A percentile compares a stretch with the other conserved stretches of the same genome.
phyloP scores from a whole-genome alignment of 1,139 yeast species.

The Taphrina pruni region DNA sequence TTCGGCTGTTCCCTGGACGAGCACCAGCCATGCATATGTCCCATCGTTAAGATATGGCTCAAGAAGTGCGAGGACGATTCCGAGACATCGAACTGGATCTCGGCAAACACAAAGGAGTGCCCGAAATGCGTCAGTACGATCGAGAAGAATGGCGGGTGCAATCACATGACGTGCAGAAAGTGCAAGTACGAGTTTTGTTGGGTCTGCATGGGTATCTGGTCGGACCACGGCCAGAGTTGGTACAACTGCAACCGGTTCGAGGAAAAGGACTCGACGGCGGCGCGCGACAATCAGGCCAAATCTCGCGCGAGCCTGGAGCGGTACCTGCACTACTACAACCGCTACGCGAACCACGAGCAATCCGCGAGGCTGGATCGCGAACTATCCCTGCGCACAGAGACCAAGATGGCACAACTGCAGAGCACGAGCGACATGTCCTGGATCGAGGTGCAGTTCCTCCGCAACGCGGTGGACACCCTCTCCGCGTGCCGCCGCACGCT shows the following conservation, averaged over 20 bases:
- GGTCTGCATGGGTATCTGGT: conserved; percentile 86
- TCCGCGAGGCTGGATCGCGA: conserved; percentile 76
- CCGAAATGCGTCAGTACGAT: conserved; percentile 58
- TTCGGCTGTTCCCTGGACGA: conserved; percentile 69
- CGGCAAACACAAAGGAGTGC: conserved; percentile 85
- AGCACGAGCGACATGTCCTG: conserved; percentile 72
- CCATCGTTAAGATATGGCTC: conserved; percentile 72
- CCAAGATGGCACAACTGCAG: conserved; percentile 69
- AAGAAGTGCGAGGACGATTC: conserved; percentile 83
- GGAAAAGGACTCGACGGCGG: conserved; percentile 54
- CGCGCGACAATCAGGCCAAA: conserved; percentile 52
- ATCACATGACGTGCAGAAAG: conserved; percentile 87
- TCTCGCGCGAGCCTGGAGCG: conserved; percentile 60
- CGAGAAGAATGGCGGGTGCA: conserved; percentile 56
- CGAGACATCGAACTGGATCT: conserved; percentile 87
- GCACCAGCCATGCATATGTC: conserved; percentile 85
- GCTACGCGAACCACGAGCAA: conserved; percentile 76
- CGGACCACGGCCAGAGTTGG: conserved; percentile 66
- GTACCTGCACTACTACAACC: conserved; percentile 76
- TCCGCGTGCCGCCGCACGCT: conserved; percentile 75
- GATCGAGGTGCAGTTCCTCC: conserved; percentile 85
- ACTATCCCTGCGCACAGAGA: conserved; percentile 67
- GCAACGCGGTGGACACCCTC: conserved; percentile 70
- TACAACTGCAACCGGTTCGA: conserved; percentile 72
- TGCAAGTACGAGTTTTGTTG: conserved; percentile 88